These are phyloP conservation scores for Clonostachys byssicola DNA, from an alignment of 2,329 filamentous ascomycete species.

Conservation along the genomic window DNA sequence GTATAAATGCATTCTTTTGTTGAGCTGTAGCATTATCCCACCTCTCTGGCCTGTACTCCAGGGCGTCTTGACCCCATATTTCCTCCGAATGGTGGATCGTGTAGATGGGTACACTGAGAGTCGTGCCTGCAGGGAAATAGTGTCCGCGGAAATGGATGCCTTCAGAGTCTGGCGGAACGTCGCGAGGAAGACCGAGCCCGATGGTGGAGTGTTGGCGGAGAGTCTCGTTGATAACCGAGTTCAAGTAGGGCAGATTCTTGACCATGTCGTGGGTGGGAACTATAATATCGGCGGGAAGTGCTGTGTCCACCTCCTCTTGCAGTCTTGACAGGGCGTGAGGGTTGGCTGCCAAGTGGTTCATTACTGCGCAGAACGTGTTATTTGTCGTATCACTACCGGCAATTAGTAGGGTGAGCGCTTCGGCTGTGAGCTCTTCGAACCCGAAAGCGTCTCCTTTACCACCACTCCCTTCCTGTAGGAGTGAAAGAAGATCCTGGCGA, in stretches of 20 bases:
- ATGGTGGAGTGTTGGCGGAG: slow-evolving; percentile 85
- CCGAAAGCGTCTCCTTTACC: slow-evolving; percentile 72
- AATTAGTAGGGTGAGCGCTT: slow-evolving; percentile 85
- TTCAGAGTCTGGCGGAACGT: slow-evolving; percentile 59
- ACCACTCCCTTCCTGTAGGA: slow-evolving; percentile 83
- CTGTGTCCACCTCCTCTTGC: slow-evolving; percentile 68
- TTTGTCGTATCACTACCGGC: slow-evolving; percentile 74
- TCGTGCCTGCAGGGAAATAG: slow-evolving; percentile 69
- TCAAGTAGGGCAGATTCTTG: slow-evolving; percentile 70
- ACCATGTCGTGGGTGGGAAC: slow-evolving; percentile 73
- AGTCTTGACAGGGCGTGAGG: slow-evolving; percentile 69
- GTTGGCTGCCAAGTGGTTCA: slow-evolving; percentile 70
- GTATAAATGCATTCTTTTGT: slow-evolving; percentile 72
- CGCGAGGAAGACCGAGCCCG: slow-evolving; percentile 76
- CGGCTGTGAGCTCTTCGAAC: slow-evolving; percentile 77
- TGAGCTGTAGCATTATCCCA: slow-evolving; percentile 60
- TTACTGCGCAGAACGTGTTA: slow-evolving; percentile 77
- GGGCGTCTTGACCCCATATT: slow-evolving; percentile 70
- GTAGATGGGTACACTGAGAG: slow-evolving; percentile 77
- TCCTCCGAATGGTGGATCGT: slow-evolving; percentile 72
- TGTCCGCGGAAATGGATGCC: slow-evolving; percentile 63
- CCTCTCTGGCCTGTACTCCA: slow-evolving; percentile 70
- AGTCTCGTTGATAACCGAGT: slow-evolving; percentile 74
- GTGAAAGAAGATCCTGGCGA: slow-evolving; percentile 75
- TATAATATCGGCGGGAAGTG: slow-evolving; percentile 53